phyloP scores from a whole-genome alignment of 1,139 yeast genomes.

The Suhomyces bribrorum region DNA sequence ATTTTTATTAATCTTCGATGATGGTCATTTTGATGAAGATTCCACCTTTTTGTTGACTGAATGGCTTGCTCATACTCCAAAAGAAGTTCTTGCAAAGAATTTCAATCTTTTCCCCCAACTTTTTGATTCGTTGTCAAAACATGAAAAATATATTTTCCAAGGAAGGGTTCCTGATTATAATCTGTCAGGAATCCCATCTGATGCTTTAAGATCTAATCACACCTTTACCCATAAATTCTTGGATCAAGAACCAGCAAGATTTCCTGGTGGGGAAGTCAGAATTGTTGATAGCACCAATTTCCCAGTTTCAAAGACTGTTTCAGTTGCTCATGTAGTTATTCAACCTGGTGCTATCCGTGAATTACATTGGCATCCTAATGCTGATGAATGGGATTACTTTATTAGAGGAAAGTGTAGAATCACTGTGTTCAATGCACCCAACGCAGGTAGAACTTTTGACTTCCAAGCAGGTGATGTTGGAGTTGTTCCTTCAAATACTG shows the following conservation, averaged over 20 bases:
- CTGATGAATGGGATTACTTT: slow-evolving; percentile 3
- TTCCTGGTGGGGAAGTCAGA: background rate
- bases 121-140: slow-evolving; percentile 1
- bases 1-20: slow-evolving; percentile 2
- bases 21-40: slow-evolving; percentile 3
- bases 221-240: slow-evolving; percentile 1
- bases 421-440: background rate
- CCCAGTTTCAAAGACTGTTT: slow-evolving; percentile 1
- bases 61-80: slow-evolving; percentile 2
- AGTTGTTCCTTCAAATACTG: background rate
- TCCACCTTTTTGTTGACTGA: slow-evolving; percentile 1
- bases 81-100: slow-evolving; percentile 2
- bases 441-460: slow-evolving; percentile 1
- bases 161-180: slow-evolving; percentile 1
- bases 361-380: slow-evolving; percentile 3
- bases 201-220: background rate
- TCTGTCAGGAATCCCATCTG: background rate
- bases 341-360: slow-evolving; percentile 3
- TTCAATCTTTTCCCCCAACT: slow-evolving; percentile 1
- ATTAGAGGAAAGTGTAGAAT: slow-evolving; percentile 2
- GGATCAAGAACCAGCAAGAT: background rate
- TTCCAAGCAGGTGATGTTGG: slow-evolving; percentile 3
- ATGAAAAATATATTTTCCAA: slow-evolving; percentile 2
- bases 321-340: slow-evolving; percentile 1
- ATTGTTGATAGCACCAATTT: slow-evolving; percentile 1